Conservation (phyloP, 2,329 filamentous ascomycete genomes). For the Rhynchosporium graminicola region DNA sequence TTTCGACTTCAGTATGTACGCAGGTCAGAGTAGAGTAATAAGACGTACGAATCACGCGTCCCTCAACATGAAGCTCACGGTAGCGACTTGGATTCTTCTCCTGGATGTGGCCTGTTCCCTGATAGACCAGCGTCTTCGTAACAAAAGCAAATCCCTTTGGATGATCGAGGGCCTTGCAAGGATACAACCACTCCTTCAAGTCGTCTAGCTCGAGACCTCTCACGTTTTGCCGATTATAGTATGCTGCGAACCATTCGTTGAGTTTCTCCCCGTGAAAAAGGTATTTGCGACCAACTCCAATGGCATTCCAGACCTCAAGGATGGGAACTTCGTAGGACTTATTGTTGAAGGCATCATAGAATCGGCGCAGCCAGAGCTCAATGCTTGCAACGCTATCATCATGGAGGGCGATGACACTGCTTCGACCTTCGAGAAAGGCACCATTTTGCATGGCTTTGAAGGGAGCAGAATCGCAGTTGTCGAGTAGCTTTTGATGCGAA, state of each 20-base stretch:
- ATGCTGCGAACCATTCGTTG: conserved; percentile 8
- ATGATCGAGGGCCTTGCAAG: conserved; percentile 13
- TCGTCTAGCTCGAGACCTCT: background rate
- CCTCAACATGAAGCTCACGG: conserved; percentile 8
- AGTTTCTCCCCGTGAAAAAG: background rate
- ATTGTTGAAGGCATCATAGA: background rate
- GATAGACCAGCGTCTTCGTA: conserved; percentile 17
- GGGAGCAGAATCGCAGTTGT: background rate
- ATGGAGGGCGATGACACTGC: background rate
- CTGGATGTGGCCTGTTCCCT: background rate
- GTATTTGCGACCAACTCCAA: background rate
- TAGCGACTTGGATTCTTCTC: background rate
- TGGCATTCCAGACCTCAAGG: background rate
- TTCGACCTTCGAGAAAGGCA: background rate
- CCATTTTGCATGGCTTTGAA: conserved; percentile 15
- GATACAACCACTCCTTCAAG: background rate
- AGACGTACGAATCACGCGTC: conserved; percentile 19
- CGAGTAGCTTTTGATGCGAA: background rate
- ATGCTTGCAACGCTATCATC: background rate
- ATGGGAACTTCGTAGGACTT: conserved; percentile 1
- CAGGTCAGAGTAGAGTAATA: background rate
- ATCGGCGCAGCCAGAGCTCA: conserved; percentile 13
- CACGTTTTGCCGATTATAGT: background rate
- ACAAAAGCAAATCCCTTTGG: conserved; percentile 17
- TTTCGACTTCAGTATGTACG: too few relatives aligned